These are phyloP conservation scores for Fusarium subglutinans DNA, from an alignment of 2,329 filamentous ascomycete species.

Conservation along the genomic window DNA sequence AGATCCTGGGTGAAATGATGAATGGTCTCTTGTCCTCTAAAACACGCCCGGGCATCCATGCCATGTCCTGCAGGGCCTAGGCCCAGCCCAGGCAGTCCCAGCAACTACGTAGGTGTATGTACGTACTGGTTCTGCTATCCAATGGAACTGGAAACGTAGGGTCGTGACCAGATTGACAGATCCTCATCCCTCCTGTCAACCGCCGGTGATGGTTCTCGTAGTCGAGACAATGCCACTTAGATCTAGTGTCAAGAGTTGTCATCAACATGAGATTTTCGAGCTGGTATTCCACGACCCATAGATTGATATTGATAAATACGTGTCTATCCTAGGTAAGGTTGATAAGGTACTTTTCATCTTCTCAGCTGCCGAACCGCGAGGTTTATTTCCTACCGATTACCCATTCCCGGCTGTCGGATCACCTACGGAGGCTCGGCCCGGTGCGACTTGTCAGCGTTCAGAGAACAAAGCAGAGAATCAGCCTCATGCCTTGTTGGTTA, in stretches of 20 bases:
- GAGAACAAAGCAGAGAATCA: not conserved
- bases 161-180: conserved; percentile 19
- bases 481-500: not conserved
- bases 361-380: not conserved
- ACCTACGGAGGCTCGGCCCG: conserved; percentile 21
- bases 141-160: conserved; percentile 8
- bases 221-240: not conserved
- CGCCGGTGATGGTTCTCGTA: not conserved
- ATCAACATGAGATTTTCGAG: not conserved
- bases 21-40: conserved; percentile 9
- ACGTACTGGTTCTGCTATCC: not conserved
- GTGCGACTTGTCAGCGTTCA: not conserved
- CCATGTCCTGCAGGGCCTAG: conserved; percentile 37
- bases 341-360: not conserved
- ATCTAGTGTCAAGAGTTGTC: not conserved
- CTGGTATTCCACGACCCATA: not conserved
- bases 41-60: not conserved
- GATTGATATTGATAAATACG: not conserved
- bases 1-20: conserved; percentile 26
- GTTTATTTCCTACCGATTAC: conserved; percentile 11
- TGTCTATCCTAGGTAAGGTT: not conserved
- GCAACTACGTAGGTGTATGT: conserved; percentile 9
- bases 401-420: conserved; percentile 7
- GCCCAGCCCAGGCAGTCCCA: conserved; percentile 10
- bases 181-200: not conserved